Base-by-base conservation (phyloP, 83 land plant genomes). In the Thuja plicata region DNA sequence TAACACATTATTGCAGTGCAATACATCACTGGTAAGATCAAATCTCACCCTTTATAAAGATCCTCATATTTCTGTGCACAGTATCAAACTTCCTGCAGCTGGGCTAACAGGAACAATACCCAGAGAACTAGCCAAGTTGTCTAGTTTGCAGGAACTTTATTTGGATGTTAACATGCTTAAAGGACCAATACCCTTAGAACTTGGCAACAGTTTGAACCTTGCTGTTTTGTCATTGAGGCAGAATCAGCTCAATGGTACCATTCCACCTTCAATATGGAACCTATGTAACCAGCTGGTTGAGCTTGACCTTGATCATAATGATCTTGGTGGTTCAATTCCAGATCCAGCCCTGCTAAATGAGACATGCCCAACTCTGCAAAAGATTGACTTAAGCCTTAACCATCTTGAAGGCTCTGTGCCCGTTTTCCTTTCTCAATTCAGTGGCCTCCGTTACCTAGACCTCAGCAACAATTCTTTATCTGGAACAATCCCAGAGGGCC, bases 241-340 rank as follows among this genome's bases (percentile, higher is more conserved):
- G 16, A 89, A 89, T 35, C 48, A 43, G 38, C 66, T 89, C 5
- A 88, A 55, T 74, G 85, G 90, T 32, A 54, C 55, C 70, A 46
- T 89, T 10, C 90, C 90, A 17, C 55, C 90, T 32, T 88, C 90
- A 77, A 87, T 89, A 46, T 89, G 90, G 90, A 89, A 89, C 43
- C 90, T 89, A 21, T 89, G 90, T 77, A 85, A 45, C 24, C 27
- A 62, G n/a, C 90, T 89, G 16, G 66, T 50, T 13, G 90, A 88
- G 70, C 90, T 89, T 45, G 90, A 50, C 38, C 84, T 89, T 21
- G 90, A 77, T n/a, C 85, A 79, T 37, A 89, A 89, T 55, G 83
- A 13, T 7, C n/a, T 89, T 71, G 32, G 21, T 9, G 90, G 90
- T 7, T 21, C 82, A 32, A 89, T 89, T 8, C 90, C 90, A 37